Conservation (phyloP, 148 eudicot genomes). For the Persicaria maculosa region DNA sequence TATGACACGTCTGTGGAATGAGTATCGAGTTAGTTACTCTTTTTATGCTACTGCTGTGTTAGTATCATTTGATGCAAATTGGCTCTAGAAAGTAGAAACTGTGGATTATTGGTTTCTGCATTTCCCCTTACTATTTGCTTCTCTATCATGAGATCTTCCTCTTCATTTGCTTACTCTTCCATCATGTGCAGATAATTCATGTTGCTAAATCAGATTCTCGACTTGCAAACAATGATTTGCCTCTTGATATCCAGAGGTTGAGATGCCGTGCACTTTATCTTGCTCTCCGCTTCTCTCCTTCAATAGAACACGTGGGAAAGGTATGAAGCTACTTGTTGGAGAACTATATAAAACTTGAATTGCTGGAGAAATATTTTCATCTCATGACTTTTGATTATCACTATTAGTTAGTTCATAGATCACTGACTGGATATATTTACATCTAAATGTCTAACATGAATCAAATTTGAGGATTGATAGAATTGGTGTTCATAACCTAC, state of each 20-base stretch:
- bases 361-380: not conserved
- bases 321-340: slow-evolving; percentile 28
- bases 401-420: not conserved
- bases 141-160: not conserved
- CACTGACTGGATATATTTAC: not conserved
- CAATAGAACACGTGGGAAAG: slow-evolving; percentile 84
- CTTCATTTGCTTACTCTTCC: not conserved
- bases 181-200: slow-evolving; percentile 57
- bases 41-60: not conserved
- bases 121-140: not conserved
- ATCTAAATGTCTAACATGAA: not conserved
- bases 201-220: slow-evolving; percentile 96
- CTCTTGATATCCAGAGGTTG: slow-evolving; percentile 88
- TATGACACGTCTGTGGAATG: slow-evolving; percentile 67
- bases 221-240: slow-evolving; percentile 84
- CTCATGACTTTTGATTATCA: not conserved
- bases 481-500: not conserved
- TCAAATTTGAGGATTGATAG: not conserved
- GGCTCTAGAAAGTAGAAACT: no score
- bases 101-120: not conserved
- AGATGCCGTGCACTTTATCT: slow-evolving; percentile 78
- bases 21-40: slow-evolving; percentile 44
- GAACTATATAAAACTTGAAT: not conserved
- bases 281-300: slow-evolving; percentile 69
- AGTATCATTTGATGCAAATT: not conserved